These are phyloP conservation scores for Dactylellina haptotyla DNA, from an alignment of 2,329 filamentous ascomycete species.

Conservation along the genomic window DNA sequence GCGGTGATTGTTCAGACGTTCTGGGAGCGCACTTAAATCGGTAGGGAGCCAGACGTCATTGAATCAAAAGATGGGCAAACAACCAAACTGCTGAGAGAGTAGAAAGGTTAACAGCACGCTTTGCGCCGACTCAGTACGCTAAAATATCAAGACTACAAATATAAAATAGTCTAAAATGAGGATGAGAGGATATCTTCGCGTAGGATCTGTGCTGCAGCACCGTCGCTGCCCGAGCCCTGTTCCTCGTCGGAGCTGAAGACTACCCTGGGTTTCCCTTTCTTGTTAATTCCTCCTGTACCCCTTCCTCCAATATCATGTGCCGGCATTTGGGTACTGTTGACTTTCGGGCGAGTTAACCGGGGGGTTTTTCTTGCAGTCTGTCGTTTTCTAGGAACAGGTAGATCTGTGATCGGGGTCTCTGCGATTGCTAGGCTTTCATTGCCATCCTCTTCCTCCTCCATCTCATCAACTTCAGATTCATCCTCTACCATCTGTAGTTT, in stretches of 20 bases:
- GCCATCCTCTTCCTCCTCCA: not conserved
- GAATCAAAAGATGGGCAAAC: no score
- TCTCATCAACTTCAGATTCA: not conserved
- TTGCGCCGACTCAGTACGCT: not conserved
- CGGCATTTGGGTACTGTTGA: not conserved
- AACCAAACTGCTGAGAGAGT: no score
- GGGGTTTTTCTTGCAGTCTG: not conserved
- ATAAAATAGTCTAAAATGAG: not conserved
- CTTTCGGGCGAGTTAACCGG: not conserved
- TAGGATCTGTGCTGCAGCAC: not conserved
- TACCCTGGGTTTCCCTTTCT: not conserved
- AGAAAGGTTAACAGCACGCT: not conserved
- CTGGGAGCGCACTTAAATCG: no score
- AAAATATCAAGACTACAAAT: no score
- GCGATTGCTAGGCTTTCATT: not conserved
- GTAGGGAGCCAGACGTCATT: no score
- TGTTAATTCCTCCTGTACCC: not conserved
- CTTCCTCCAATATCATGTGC: not conserved
- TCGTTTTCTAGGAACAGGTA: not conserved
- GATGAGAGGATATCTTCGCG: not conserved
- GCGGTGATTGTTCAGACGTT: no score
- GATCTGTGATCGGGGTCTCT: not conserved
- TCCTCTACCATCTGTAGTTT: not conserved
- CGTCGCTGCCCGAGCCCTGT: no score
- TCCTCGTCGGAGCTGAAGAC: conserved; percentile 2